Evolutionary conservation across 768 basidiomycete species (phyloP), one percentile per base, ranked within the genome.

Genomic region (Daedaleopsis sinensis): DNA sequence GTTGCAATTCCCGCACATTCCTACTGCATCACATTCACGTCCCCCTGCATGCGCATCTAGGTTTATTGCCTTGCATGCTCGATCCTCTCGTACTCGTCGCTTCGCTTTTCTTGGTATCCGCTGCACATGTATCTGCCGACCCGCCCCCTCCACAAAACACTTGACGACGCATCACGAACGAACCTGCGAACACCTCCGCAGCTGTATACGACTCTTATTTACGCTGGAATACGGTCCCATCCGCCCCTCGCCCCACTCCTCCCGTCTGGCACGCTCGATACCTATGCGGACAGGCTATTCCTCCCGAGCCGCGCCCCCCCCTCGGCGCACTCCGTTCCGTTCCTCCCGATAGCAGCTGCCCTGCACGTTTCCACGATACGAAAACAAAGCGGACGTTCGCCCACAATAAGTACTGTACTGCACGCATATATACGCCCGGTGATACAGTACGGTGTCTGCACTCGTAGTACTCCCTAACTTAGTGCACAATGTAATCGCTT

Each of bases 21-120:
- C 27, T 15, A 32, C 57, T 42, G 37, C 57, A 52, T 52, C 13
- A 11, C 11, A 21, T 46, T 24, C 36, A 38, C 27, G 42, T 39
- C 52, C 42, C 56, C 35, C 56, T 35, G 61, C 57, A 58, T 63
- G 57, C 57, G 27, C 57, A 63, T 58, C 62, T 58, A 57, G 58
- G 52, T 63, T 58, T 62, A 62, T 62, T 58, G 52, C 46, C n/a
- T 7, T 62, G 46, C 49, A 58, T 47, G 37, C 51, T 46, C 39
- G 10, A 42, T 18, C 18, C 39, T 42, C 37, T 38, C 39, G 3
- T 42, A 42, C 13, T 42, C 39, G 39, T 42, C 39, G 18, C 11
- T 18, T 18, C 11, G 11, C 3, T 0, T 49, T 27, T 27, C 47
- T 11, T 49, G 24, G 18, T 13, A 13, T 18, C 46, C 46, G 46